Evolutionary conservation across 1,139 yeast genomes (phyloP), one percentile per base, ranked within the genome.

Genomic region (Hyphopichia pseudoburtonii): DNA sequence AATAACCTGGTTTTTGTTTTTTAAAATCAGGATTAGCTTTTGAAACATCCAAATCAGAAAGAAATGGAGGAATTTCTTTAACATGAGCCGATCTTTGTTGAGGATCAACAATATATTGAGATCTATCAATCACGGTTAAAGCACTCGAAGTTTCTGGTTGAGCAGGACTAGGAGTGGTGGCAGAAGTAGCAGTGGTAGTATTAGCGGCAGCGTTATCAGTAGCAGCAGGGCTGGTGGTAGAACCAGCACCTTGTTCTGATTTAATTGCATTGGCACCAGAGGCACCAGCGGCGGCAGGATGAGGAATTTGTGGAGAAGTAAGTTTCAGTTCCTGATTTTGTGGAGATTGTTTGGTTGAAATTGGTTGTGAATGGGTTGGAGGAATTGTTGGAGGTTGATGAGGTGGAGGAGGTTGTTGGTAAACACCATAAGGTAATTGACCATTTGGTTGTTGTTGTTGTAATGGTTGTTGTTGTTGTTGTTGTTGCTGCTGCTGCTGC

Each of bases 1-100:
- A 87, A 71, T 89, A 92, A 56, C 89, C 97, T 46, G 80, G 81
- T 47, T 82, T 85, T 57, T 86, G 88, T 60, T 88, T 88, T 63
- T 86, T 87, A 67, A 82, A 78, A 47, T 82, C 83, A 14, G 88
- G 82, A 43, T 86, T 80, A 19, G 92, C 89, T 51, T 81, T 76
- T 44, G 80, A 77, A 27, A 90, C 81, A 60, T 89, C 96, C 55
- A 88, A 70, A 55, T 87, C 95, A 27, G 86, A 75, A 55, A 90
- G 74, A 55, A 87, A 86, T 36, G 87, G 87, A 16, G 94, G 94
- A 46, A 84, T 82, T 46, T 83, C 85, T 57, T 85, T 85, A 40
- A 79, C 76, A 57, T 85, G 96, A 51, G 65, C 54, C 23, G 73
- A 71, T 52, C 59, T 68, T 48, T 70, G 71, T 26, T 57, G 46